These are phyloP conservation scores for Penicillium corylophilum DNA, from an alignment of 2,329 filamentous ascomycete genomes.

Conservation along the genomic window DNA sequence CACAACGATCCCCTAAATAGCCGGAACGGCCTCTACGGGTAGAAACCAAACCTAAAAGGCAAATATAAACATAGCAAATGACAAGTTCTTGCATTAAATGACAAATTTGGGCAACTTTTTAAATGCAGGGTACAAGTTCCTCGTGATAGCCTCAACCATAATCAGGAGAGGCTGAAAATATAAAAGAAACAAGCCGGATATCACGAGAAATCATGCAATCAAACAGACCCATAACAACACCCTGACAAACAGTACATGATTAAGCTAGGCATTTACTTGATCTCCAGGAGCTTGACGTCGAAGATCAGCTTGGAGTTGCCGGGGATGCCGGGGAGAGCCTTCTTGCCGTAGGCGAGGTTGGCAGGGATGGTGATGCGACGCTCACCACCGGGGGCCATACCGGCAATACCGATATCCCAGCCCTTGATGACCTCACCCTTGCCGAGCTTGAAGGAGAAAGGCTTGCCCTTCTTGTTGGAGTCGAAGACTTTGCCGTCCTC, in stretches of 20 bases:
- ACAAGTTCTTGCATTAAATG: conserved; percentile 6
- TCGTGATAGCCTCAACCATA: conserved; percentile 36
- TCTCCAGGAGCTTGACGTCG: conserved; percentile 82
- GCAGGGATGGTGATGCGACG: conserved; percentile 88
- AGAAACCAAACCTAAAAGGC: not conserved
- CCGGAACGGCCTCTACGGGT: too few relatives aligned
- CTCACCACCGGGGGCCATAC: conserved; percentile 92
- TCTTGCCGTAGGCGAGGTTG: conserved; percentile 83
- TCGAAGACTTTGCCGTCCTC: conserved; percentile 94
- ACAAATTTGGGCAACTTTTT: conserved; percentile 23
- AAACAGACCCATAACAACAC: conserved; percentile 31
- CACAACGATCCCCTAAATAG: too few relatives aligned
- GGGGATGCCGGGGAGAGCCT: conserved; percentile 79
- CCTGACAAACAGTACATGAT: conserved; percentile 15
- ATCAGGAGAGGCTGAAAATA: conserved; percentile 28
- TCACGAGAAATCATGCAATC: conserved; percentile 33
- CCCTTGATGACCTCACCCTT: conserved; percentile 97
- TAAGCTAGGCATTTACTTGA: conserved; percentile 61
- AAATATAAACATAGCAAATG: not conserved
- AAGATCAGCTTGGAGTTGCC: conserved; percentile 89
- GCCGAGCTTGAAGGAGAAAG: conserved; percentile 93
- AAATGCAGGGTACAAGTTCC: conserved; percentile 21
- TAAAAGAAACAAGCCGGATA: conserved; percentile 38
- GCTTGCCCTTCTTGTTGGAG: conserved; percentile 98
- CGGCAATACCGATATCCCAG: conserved; percentile 91